A percentile compares a stretch with the other conserved stretches of the same genome.
These are phyloP conservation scores for Acanthamoeba healyi DNA, from an alignment of 208 protist genomes.

Conservation along the genomic window DNA sequence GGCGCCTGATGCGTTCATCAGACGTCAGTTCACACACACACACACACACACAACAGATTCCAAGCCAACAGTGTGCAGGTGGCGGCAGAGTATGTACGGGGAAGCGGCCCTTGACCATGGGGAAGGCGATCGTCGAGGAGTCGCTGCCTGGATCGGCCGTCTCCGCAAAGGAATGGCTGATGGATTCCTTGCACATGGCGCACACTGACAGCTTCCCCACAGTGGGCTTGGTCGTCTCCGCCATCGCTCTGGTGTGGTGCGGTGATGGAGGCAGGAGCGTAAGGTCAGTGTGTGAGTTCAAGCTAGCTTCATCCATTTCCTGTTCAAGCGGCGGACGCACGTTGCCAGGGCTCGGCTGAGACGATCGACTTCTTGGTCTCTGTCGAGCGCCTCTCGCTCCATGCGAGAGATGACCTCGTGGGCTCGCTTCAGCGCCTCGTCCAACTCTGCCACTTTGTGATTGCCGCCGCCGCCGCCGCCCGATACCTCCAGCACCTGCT, in stretches of 20 bases:
- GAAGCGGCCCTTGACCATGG: slow-evolving; percentile 33
- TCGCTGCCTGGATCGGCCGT: not conserved
- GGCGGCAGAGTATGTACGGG: not conserved
- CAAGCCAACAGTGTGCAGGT: not conserved
- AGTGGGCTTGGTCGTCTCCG: not conserved
- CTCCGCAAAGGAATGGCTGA: not conserved
- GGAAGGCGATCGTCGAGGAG: not conserved
- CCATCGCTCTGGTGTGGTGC: not conserved
- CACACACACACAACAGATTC: no score
- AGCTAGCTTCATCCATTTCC: not conserved
- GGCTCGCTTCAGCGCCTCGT: not conserved
- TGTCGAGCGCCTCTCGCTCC: not conserved
- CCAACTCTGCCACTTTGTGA: not conserved
- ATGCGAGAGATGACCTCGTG: not conserved
- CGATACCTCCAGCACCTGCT: not conserved
- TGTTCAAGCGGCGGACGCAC: not conserved
- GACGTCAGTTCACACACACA: no score
- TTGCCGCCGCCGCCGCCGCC: not conserved
- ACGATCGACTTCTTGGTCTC: not conserved
- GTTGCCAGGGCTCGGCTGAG: not conserved
- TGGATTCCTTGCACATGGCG: slow-evolving; percentile 12
- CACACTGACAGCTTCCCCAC: slow-evolving; percentile 17
- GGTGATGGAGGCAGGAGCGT: not conserved
- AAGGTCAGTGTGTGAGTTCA: not conserved
- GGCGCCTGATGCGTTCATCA: no score